Base-by-base conservation (phyloP, 2,329 filamentous ascomycete species). In the Clarireedia monteithiana region DNA sequence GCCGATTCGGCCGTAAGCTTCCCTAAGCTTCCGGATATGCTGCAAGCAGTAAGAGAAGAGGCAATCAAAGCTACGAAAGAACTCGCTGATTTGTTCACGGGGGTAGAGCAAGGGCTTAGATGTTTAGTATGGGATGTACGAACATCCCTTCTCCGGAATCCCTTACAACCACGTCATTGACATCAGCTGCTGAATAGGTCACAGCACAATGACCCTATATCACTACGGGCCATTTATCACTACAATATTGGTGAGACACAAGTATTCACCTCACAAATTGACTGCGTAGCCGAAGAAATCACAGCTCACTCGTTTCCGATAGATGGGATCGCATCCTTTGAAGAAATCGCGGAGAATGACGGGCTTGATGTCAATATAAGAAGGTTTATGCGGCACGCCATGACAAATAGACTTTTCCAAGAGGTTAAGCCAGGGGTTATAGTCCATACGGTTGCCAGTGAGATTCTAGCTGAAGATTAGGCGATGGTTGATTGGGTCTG, bases 391-490 rank as follows among this genome's bases (percentile, higher is more conserved):
- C 77, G 81, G 6, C 75, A 82, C 65, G 79, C 76, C 40, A 83
- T 83, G 74, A 82, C 79, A 12, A 79, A 76, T 60, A 70, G 72
- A 10, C 73, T 84, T 56, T 83, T 85, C 67, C 64, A 69, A 45
- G 81, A 84, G 61, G 74, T 76, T 0, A 66, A 66, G 5, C 75
- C 77, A 0, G 76, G 77, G 1, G 59, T 73, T 2, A 75, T 84
- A 58, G 75, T 75, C 7, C 82, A 85, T 64, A 82, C 78, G 2
- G 76, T 78, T 1, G 73, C 75, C 1, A 83, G 80, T 1, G 74
- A 73, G 4, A 66, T 77, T 2, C 72, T 85, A 0, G 75, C 74
- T 12, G 71, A 77, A 54, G 75, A 82, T 62, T 60, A 64, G 2
- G 65, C 68, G 24, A 72, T 83, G 55, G 72, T 75, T 52, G 76